These are phyloP conservation scores for Albugo laibachii DNA, from an alignment of 352 stramenopile species.

Conservation along the genomic window DNA sequence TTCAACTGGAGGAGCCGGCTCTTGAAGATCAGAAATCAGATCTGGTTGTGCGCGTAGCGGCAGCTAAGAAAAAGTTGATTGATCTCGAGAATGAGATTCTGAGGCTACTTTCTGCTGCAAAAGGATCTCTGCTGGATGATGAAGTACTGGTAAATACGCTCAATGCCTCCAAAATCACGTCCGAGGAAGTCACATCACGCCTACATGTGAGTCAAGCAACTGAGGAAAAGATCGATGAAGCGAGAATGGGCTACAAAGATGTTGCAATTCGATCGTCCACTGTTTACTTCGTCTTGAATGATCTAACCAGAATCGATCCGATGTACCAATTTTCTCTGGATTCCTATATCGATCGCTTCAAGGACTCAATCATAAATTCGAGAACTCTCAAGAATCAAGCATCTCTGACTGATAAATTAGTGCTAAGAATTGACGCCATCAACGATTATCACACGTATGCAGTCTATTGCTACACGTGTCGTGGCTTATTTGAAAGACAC, in stretches of 20 bases:
- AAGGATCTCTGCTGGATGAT: constrained; percentile 87
- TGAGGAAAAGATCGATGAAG: constrained; percentile 88
- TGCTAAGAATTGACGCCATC: constrained; percentile 80
- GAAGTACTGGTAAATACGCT: constrained; percentile 88
- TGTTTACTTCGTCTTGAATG: constrained; percentile 91
- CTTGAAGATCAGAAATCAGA: constrained; percentile 91
- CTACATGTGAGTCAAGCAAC: constrained; percentile 88
- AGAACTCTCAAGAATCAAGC: constrained; percentile 63
- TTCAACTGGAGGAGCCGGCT: constrained; percentile 86
- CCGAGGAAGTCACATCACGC: constrained; percentile 85
- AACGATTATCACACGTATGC: constrained; percentile 92
- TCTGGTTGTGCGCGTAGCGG: constrained; percentile 75
- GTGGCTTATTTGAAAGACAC: constrained; percentile 89
- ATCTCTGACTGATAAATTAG: constrained; percentile 64
- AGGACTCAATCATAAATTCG: constrained; percentile 82
- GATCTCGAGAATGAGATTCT: constrained; percentile 93
- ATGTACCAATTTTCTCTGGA: constrained; percentile 97
- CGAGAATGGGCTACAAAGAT: constrained; percentile 84
- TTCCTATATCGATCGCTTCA: constrained; percentile 88
- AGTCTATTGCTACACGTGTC: constrained; percentile 89
- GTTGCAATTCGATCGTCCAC: constrained; percentile 86
- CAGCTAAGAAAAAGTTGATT: constrained; percentile 88
- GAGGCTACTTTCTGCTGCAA: constrained; percentile 76
- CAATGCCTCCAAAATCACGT: constrained; percentile 88
- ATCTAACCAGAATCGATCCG: constrained; percentile 87